Base-by-base conservation (phyloP, 805 yeast genomes). In the Pichia heedii region DNA sequence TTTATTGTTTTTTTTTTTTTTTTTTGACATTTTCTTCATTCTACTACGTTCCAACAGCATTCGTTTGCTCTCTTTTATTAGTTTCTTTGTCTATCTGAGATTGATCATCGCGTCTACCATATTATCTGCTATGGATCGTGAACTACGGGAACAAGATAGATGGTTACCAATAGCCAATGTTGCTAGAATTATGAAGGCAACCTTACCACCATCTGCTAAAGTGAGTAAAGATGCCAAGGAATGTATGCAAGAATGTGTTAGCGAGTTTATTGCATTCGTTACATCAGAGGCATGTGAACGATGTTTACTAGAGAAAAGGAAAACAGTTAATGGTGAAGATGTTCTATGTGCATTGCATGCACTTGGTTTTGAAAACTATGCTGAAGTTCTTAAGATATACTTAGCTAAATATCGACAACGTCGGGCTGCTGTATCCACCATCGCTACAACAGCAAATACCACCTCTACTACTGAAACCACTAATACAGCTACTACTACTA, bases 151-250 rank as follows among this genome's bases (percentile, higher is more conserved):
- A 53, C 80, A 75, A 56, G 80, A 74, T 54, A 67, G 76, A 46
- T 75, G 80, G 80, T 65, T 75, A 20, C 81, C 81, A 26, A 76
- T 75, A 46, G 81, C 81, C 33, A 75, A 75, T 47, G 83, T 77
- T 47, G 81, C 83, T n/a, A 66, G 90, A 41, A 74, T 84, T 41
- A 84, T 83, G 90, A 84, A 84, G 55, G 69, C 65, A 44, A 81
- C 90, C 2, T 64, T 83, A 26, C 90, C 93, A 3, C 64, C 70
- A 12, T 77, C 80, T 32, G 90, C 89, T 11, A 83, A 83, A 54
- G 78, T 83, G 1, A 79, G 87, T 20, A 83, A 82, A 54, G 93
- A 83, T 54, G 84, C 89, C 36, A 81, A 82, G 54, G 89, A 81
- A 52, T 77, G 85, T 51, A 77, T 80, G 63, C 86, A 80, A 59